Evolutionary conservation across 192 early-diverging fungal species (phyloP).

Genomic region (Podochytrium sp.): DNA sequence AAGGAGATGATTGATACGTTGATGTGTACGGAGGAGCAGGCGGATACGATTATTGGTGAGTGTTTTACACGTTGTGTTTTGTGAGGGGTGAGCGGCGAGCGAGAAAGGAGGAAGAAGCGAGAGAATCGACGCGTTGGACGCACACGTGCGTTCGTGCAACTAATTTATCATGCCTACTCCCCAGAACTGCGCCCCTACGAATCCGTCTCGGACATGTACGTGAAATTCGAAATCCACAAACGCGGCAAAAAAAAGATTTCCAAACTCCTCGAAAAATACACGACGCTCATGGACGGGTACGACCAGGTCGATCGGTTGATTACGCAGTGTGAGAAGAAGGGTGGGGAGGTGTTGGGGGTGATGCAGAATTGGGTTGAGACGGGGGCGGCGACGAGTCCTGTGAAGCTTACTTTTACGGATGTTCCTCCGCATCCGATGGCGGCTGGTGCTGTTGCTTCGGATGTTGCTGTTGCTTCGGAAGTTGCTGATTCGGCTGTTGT

Average conservation of each 20-base stretch:
- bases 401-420: too few relatives aligned
- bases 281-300: conserved; percentile 64
- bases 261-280: conserved; percentile 54
- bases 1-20: conserved; percentile 44
- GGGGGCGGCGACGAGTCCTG: neutral
- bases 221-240: conserved; percentile 52
- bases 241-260: conserved; percentile 53
- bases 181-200: conserved; percentile 58
- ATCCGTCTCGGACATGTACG: conserved; percentile 54
- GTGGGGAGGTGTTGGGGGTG: conserved; percentile 50
- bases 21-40: conserved; percentile 49
- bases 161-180: too few relatives aligned
- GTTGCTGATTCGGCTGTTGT: conserved; percentile 17
- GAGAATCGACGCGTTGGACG: too few relatives aligned
- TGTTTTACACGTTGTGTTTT: too few relatives aligned
- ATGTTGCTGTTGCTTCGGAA: neutral
- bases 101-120: too few relatives aligned
- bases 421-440: too few relatives aligned
- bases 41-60: conserved; percentile 48
- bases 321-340: conserved; percentile 58
- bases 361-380: conserved; percentile 55
- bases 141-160: too few relatives aligned
- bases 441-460: too few relatives aligned
- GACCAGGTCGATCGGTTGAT: conserved; percentile 66
- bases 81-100: too few relatives aligned